These are phyloP conservation scores for Volvariella volvacea DNA, from an alignment of 1,284 basidiomycete species.

Conservation along the genomic window DNA sequence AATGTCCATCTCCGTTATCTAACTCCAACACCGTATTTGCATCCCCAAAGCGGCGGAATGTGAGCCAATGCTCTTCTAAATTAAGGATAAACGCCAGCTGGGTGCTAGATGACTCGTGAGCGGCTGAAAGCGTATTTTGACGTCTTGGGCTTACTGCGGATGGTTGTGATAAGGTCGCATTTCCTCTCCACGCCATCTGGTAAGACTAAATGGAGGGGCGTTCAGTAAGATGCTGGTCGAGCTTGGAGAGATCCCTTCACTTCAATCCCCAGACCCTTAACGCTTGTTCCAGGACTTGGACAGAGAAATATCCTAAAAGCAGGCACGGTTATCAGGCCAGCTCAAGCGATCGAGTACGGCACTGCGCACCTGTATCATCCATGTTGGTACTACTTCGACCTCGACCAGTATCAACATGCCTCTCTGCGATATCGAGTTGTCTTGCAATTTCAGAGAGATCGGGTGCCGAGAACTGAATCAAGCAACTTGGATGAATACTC, in stretches of 20 bases:
- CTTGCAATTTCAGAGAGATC: conserved; percentile 82
- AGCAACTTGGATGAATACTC: conserved; percentile 10
- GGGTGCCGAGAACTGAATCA: conserved; percentile 68
- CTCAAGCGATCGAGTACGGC: not conserved
- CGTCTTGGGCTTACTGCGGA: conserved; percentile 54
- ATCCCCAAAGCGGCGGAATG: conserved; percentile 75
- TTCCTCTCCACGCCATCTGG: conserved; percentile 80
- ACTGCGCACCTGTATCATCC: conserved; percentile 73
- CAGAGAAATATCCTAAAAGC: conserved; percentile 74
- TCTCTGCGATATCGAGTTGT: conserved; percentile 59
- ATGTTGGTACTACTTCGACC: conserved; percentile 63
- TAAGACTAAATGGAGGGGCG: conserved; percentile 37
- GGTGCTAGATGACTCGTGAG: conserved; percentile 36
- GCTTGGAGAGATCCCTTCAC: conserved; percentile 30
- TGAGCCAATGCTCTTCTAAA: conserved; percentile 84
- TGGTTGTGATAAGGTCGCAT: conserved; percentile 71
- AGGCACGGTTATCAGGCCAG: conserved; percentile 3
- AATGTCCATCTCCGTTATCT: conserved; percentile 57
- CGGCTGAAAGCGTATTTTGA: conserved; percentile 1
- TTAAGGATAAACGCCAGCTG: conserved; percentile 90
- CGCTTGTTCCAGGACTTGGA: conserved; percentile 77
- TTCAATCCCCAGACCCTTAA: conserved; percentile 79
- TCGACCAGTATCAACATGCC: conserved; percentile 37
- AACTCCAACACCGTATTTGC: conserved; percentile 30
- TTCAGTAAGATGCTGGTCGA: conserved; percentile 9